A percentile compares a stretch with the other conserved stretches of the same genome.
Evolutionary conservation across 805 yeast genomes (phyloP).

Genomic region (Vanderwaltozyma yarrowii): DNA sequence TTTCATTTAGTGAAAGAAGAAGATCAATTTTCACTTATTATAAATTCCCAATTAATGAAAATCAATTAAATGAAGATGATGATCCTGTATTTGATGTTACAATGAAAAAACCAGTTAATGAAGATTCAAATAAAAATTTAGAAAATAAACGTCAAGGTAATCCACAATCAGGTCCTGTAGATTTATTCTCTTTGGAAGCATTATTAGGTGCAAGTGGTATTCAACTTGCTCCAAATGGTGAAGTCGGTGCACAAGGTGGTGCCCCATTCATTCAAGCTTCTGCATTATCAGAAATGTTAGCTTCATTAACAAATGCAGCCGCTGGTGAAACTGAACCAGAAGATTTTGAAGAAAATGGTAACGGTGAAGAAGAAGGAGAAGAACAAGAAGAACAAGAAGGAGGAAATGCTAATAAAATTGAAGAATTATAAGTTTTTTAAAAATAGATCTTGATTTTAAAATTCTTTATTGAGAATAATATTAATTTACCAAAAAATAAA

Average conservation of each 20-base stretch:
- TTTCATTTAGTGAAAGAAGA: conserved; percentile 41
- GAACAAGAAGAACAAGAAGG: conserved; percentile 19
- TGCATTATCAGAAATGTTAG: conserved; percentile 52
- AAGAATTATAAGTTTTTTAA: conserved; percentile 3
- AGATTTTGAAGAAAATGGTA: conserved; percentile 3
- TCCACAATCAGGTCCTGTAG: conserved; percentile 13
- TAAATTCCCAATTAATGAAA: conserved; percentile 37
- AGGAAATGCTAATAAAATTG: conserved; percentile 3
- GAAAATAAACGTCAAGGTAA: conserved; percentile 1
- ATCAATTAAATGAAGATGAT: conserved; percentile 20
- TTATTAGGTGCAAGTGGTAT: conserved; percentile 26
- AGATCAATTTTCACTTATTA: conserved; percentile 40
- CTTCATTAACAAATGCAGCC: conserved; percentile 34
- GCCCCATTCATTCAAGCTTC: conserved; percentile 44
- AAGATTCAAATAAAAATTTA: not conserved
- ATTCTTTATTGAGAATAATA: too few relatives aligned
- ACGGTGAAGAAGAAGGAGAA: conserved; percentile 3
- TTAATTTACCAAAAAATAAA: too few relatives aligned
- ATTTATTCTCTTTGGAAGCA: conserved; percentile 24
- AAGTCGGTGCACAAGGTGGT: conserved; percentile 32
- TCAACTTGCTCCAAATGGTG: conserved; percentile 12
- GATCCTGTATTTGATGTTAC: conserved; percentile 10
- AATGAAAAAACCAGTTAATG: conserved; percentile 8
- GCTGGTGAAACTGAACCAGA: conserved; percentile 18
- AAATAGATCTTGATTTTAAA: conserved; percentile 3